Evolutionary conservation across 1,284 basidiomycete genomes (phyloP), one percentile per base, ranked within the genome.

Genomic region (Ustilago lituana): DNA sequence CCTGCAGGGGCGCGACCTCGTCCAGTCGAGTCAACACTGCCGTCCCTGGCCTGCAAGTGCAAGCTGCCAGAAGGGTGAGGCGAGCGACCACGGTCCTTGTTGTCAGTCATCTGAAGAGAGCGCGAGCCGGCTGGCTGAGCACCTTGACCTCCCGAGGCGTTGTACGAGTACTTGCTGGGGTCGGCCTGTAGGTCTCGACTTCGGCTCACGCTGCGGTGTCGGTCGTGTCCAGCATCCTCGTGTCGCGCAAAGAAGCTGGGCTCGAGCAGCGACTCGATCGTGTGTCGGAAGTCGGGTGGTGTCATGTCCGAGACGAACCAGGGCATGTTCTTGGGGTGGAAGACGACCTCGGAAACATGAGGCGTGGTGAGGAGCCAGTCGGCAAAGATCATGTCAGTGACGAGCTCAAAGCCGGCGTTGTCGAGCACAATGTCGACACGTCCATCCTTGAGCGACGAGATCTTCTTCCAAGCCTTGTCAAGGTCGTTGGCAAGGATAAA

Each of bases 351-450:
- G 4, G 41, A 43, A 2, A 78, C 78, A 37, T 78, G 59, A 11
- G 77, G 74, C 10, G 62, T 67, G 17, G 73, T 63, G 10, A 78
- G 62, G 36, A 78, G 54, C 77, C 96, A 98, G 81, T 98, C 95
- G 32, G 94, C 95, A 67, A 98, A 89, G 19, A 97, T 89, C 27
- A 98, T 84, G 80, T 98, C 96, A 1, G 94, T 96, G 82, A 92
- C 94, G 14, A 98, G 85, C 90, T 98, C 94, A 70, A 97, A 97
- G 1, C 70, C 73, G 90, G 92, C 89, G 79, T 98, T 98, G 82
- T 98, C 95, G 24, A 98, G 84, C 2, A 98, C 88, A 62, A 98
- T 89, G 82, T 98, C 95, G 15, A 95, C 85, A 8, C 90, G 85
- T 0, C 85, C 88, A 53, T 85, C 83, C 46, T 86, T 85, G 20